Conservation (phyloP, 208 protist species). For the Zelonia costaricensis region DNA sequence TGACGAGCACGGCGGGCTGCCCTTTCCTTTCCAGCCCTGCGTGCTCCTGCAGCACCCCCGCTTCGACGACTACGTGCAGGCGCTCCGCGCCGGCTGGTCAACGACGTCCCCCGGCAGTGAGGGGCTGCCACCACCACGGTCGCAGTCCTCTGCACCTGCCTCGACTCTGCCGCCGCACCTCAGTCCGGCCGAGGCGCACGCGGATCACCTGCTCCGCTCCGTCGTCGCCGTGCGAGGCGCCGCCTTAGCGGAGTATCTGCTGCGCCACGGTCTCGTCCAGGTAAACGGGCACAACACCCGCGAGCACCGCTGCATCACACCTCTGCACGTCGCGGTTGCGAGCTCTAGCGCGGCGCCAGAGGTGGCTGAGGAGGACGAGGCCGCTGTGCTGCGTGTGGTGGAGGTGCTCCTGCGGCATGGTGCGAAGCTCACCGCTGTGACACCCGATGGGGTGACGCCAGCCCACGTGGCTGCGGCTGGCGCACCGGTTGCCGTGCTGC, state of each 20-base stretch:
- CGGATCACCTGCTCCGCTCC: slow-evolving; percentile 17
- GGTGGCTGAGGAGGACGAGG: not conserved
- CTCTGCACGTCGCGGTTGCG: slow-evolving; percentile 47
- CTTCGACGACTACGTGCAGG: slow-evolving; percentile 41
- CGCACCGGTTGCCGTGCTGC: slow-evolving; percentile 17
- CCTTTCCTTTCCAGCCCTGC: slow-evolving; percentile 43
- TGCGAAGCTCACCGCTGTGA: slow-evolving; percentile 41
- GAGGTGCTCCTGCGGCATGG: slow-evolving; percentile 34
- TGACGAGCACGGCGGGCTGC: slow-evolving; percentile 47
- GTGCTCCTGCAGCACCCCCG: slow-evolving; percentile 46
- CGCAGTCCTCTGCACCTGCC: too few relatives aligned
- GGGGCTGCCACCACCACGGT: not conserved
- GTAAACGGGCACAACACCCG: slow-evolving; percentile 49
- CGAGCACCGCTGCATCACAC: slow-evolving; percentile 40
- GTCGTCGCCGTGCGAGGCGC: slow-evolving; percentile 32
- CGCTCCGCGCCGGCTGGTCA: slow-evolving; percentile 10
- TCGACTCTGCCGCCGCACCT: not conserved
- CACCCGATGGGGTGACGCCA: slow-evolving; percentile 52
- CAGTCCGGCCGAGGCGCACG: not conserved
- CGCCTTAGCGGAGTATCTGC: slow-evolving; percentile 29
- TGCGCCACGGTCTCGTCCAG: slow-evolving; percentile 23
- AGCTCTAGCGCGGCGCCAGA: slow-evolving; percentile 4
- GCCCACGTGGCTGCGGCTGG: slow-evolving; percentile 46
- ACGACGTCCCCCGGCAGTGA: not conserved
- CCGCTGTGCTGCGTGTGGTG: slow-evolving; percentile 19